These are phyloP conservation scores for Fusarium sp. DNA, from an alignment of 2,329 filamentous ascomycete species.

Conservation along the genomic window DNA sequence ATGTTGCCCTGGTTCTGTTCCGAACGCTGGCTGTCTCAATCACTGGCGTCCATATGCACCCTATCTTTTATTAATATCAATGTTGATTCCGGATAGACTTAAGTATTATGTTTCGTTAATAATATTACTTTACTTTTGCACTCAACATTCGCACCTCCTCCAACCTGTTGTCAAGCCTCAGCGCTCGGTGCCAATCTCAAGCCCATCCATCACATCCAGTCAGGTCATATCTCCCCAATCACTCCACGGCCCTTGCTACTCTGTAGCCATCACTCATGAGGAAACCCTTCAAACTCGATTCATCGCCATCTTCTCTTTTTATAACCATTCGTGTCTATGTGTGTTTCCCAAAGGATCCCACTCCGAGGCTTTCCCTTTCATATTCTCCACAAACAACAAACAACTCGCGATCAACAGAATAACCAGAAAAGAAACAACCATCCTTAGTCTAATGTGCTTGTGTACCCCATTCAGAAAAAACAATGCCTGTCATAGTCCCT, in stretches of 20 bases:
- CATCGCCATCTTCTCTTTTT: slow-evolving; percentile 23
- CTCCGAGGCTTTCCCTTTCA: slow-evolving; percentile 30
- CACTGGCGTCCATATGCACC: not conserved
- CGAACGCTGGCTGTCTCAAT: not conserved
- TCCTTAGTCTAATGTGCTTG: slow-evolving; percentile 46
- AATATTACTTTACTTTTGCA: not conserved
- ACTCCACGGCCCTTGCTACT: not conserved
- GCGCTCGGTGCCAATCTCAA: not conserved
- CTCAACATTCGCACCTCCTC: not conserved
- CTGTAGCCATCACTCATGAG: not conserved
- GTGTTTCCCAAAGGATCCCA: slow-evolving; percentile 31
- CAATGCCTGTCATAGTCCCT: slow-evolving; percentile 43
- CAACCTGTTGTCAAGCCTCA: not conserved
- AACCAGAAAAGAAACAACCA: slow-evolving; percentile 43
- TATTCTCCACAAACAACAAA: slow-evolving; percentile 28
- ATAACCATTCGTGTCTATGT: slow-evolving; percentile 36
- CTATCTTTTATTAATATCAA: not conserved
- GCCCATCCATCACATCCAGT: not conserved
- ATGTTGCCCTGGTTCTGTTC: not conserved
- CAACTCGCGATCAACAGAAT: slow-evolving; percentile 38
- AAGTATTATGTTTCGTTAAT: not conserved
- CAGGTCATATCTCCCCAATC: not conserved
- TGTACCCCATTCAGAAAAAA: slow-evolving; percentile 35
- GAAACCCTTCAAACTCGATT: slow-evolving; percentile 17
- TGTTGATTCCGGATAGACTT: not conserved